Percentiles rank a stretch among this genome's conserved stretches.
phyloP scores from a whole-genome alignment of 805 yeast species.

The Candida coleopterorum region DNA sequence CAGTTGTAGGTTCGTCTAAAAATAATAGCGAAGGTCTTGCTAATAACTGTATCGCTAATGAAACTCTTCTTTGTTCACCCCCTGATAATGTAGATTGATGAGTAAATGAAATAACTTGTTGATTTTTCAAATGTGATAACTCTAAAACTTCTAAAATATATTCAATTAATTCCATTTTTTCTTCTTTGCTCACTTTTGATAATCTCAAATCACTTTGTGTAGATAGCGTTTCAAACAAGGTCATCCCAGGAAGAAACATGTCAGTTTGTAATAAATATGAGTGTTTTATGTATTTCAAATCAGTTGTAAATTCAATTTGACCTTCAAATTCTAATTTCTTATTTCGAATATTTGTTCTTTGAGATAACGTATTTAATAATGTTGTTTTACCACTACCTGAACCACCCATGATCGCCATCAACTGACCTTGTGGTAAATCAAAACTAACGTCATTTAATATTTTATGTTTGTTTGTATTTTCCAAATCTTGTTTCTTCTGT shows the following conservation, averaged over 20 bases:
- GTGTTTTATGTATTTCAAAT: constrained; percentile 19
- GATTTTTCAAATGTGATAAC: constrained; percentile 57
- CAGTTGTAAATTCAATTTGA: constrained; percentile 25
- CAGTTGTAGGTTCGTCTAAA: constrained; percentile 86
- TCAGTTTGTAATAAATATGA: constrained; percentile 80
- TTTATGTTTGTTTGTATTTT: constrained; percentile 2
- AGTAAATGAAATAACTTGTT: constrained; percentile 46
- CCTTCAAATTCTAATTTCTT: constrained; percentile 42
- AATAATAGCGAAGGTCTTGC: constrained; percentile 73
- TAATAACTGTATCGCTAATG: constrained; percentile 73
- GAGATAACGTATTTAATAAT: constrained; percentile 59
- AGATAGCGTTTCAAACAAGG: constrained; percentile 64
- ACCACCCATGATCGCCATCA: constrained; percentile 83
- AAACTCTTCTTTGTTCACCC: constrained; percentile 75
- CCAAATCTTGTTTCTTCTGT: constrained; percentile 2
- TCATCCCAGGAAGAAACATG: constrained; percentile 61
- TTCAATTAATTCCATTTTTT: constrained; percentile 48
- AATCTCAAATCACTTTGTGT: constrained; percentile 71
- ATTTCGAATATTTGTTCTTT: constrained; percentile 39
- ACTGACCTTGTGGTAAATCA: constrained; percentile 53
- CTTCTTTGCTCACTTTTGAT: constrained; percentile 38
- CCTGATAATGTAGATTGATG: constrained; percentile 67
- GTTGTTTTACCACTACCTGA: constrained; percentile 89
- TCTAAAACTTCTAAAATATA: constrained; percentile 63
- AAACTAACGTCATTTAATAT: constrained; percentile 48